These are phyloP conservation scores for Podila horticola DNA, from an alignment of 192 early-diverging fungal species.

Conservation along the genomic window DNA sequence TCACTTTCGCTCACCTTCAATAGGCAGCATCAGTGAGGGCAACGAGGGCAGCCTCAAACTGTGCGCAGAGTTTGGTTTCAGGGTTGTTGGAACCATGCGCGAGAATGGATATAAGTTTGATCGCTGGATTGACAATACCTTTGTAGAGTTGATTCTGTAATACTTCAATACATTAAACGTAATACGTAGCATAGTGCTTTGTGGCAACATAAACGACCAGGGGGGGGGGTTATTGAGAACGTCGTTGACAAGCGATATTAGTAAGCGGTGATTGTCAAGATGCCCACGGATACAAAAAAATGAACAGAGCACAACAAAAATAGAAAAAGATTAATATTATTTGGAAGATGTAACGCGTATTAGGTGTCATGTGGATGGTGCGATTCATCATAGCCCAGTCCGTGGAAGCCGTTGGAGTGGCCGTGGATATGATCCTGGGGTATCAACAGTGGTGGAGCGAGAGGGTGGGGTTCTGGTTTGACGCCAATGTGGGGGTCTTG, in stretches of 20 bases:
- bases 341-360: background rate
- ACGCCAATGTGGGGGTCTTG: background rate
- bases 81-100: constrained; percentile 56
- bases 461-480: background rate
- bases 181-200: no score
- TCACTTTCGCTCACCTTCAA: background rate
- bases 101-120: constrained; percentile 69
- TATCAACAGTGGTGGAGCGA: background rate
- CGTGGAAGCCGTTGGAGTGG: background rate
- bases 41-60: constrained; percentile 52
- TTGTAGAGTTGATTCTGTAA: constrained; percentile 54
- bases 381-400: no score
- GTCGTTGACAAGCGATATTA: no score
- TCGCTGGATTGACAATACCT: constrained; percentile 60
- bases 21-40: constrained; percentile 60
- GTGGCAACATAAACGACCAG: no score
- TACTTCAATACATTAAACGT: no score
- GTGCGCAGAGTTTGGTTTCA: constrained; percentile 55
- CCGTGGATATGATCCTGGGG: background rate
- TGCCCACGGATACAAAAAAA: background rate
- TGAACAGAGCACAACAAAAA: background rate
- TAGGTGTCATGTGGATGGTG: no score
- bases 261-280: background rate
- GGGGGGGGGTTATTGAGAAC: no score
- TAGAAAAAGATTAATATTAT: background rate